Percentiles rank a stretch among this genome's conserved stretches.
These are phyloP conservation scores for Pythium insidiosum DNA, from an alignment of 352 stramenopile genomes.

Conservation along the genomic window DNA sequence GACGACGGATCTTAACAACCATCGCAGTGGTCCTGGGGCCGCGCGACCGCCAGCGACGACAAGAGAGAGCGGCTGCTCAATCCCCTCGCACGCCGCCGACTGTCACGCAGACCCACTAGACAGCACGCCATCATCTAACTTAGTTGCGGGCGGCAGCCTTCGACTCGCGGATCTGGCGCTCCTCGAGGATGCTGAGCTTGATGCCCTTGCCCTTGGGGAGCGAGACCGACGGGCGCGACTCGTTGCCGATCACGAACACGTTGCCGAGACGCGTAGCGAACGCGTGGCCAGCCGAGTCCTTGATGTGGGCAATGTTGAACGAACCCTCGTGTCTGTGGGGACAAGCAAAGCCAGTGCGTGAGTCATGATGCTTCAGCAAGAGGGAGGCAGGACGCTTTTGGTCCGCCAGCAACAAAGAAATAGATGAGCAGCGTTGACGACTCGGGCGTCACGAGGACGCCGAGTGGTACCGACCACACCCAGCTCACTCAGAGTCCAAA, in stretches of 20 bases:
- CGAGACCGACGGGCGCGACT: conserved; percentile 89
- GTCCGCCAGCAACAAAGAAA: too few species aligned
- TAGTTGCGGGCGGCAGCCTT: conserved; percentile 75
- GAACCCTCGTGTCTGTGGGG: conserved; percentile 92
- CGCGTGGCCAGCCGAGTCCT: conserved; percentile 95
- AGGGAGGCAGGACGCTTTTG: too few species aligned
- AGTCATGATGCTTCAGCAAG: too few species aligned
- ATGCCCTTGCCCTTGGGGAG: conserved; percentile 98
- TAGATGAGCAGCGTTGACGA: too few species aligned
- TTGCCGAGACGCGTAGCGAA: conserved; percentile 98
- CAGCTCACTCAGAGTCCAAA: conserved; percentile 83
- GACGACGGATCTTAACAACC: background rate
- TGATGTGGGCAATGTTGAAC: conserved; percentile 99
- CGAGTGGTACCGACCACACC: too few species aligned
- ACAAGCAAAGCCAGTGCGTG: too few species aligned
- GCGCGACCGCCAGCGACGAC: too few species aligned
- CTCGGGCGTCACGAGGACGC: too few species aligned
- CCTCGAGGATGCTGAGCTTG: conserved; percentile 98
- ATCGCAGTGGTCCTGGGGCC: background rate
- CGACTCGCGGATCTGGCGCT: conserved; percentile 72
- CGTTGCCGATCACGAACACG: conserved; percentile 96
- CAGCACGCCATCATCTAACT: conserved; percentile 4
- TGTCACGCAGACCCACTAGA: too few species aligned
- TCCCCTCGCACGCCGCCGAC: too few species aligned
- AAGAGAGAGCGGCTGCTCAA: too few species aligned